Evolutionary conservation across 164 flowering plant genomes (phyloP).

Genomic region (Cinnamomum chago): DNA sequence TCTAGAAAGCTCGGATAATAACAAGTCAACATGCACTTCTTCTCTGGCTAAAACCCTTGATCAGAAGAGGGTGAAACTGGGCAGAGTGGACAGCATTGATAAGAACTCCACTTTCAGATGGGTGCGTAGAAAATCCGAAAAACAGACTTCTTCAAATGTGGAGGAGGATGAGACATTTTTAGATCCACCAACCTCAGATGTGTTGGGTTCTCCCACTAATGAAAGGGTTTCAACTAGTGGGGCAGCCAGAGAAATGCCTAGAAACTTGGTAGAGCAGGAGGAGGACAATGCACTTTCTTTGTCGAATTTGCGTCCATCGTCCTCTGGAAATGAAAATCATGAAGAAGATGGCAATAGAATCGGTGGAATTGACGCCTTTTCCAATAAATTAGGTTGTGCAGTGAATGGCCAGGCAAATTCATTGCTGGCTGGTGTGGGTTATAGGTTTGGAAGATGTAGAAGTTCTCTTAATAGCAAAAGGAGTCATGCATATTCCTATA

Average conservation of each 20-base stretch:
- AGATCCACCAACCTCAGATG: slow-evolving; percentile 8
- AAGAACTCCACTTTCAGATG: slow-evolving; percentile 21
- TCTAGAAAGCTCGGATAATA: slow-evolving; percentile 18
- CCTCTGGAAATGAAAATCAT: not conserved
- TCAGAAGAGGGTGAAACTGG: slow-evolving; percentile 1
- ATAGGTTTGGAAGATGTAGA: slow-evolving; percentile 19
- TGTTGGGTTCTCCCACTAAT: slow-evolving; percentile 9
- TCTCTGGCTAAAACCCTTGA: not conserved
- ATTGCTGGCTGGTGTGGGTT: slow-evolving; percentile 14
- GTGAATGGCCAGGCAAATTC: not conserved
- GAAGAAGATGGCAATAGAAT: not conserved
- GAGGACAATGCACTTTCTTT: slow-evolving; percentile 20
- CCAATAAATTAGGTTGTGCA: slow-evolving; percentile 11
- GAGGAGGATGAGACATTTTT: not conserved
- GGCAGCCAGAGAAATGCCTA: slow-evolving; percentile 16
- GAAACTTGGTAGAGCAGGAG: slow-evolving; percentile 7
- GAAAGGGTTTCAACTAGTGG: slow-evolving; percentile 23
- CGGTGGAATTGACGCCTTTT: slow-evolving; percentile 8
- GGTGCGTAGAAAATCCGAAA: slow-evolving; percentile 12
- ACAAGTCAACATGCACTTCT: slow-evolving; percentile 17
- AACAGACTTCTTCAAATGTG: slow-evolving; percentile 16
- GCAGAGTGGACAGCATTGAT: slow-evolving; percentile 6
- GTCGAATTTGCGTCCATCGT: slow-evolving; percentile 20
- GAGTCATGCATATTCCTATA: slow-evolving; percentile 19
- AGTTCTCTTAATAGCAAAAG: slow-evolving; percentile 34